phyloP scores from a whole-genome alignment of 495 filamentous ascomycete genomes.

The Penicillium nucicola region DNA sequence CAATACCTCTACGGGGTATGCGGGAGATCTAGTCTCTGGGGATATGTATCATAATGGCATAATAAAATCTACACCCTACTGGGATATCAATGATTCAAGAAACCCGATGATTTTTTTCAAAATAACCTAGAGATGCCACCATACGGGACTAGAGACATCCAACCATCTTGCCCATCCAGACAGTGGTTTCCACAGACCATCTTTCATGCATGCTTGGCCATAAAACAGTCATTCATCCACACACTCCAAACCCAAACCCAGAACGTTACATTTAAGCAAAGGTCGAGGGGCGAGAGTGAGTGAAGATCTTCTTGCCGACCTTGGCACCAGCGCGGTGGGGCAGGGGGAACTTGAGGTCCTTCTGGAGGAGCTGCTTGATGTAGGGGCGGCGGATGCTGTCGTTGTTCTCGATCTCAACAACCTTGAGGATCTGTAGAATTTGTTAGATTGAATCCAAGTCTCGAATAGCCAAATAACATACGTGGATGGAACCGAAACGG shows the following conservation, averaged over 20 bases:
- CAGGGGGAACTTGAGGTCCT: slow-evolving; percentile 96
- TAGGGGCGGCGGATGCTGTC: slow-evolving; percentile 94
- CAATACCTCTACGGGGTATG: no score
- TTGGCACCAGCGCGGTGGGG: slow-evolving; percentile 83
- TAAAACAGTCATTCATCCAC: slow-evolving; percentile 48
- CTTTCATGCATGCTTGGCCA: slow-evolving; percentile 49
- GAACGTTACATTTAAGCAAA: slow-evolving; percentile 59
- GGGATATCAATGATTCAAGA: slow-evolving; percentile 19
- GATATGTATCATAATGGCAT: no score
- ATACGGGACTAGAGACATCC: slow-evolving; percentile 47
- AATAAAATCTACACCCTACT: not conserved
- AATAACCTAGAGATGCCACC: slow-evolving; percentile 44
- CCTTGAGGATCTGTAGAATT: slow-evolving; percentile 83
- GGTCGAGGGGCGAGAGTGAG: slow-evolving; percentile 86
- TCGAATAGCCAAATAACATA: slow-evolving; percentile 46
- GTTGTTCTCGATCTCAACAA: slow-evolving; percentile 91
- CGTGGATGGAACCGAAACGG: slow-evolving; percentile 95
- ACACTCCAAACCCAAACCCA: slow-evolving; percentile 40
- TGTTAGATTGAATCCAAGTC: slow-evolving; percentile 23
- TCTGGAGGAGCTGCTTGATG: slow-evolving; percentile 95
- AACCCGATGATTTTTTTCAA: slow-evolving; percentile 41
- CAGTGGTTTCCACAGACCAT: slow-evolving; percentile 40
- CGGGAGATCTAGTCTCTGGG: no score
- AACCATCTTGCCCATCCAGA: slow-evolving; percentile 40
- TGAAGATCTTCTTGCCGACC: slow-evolving; percentile 83